These are phyloP conservation scores for Barnettozyma vustinii DNA, from an alignment of 805 yeast species.

Conservation along the genomic window DNA sequence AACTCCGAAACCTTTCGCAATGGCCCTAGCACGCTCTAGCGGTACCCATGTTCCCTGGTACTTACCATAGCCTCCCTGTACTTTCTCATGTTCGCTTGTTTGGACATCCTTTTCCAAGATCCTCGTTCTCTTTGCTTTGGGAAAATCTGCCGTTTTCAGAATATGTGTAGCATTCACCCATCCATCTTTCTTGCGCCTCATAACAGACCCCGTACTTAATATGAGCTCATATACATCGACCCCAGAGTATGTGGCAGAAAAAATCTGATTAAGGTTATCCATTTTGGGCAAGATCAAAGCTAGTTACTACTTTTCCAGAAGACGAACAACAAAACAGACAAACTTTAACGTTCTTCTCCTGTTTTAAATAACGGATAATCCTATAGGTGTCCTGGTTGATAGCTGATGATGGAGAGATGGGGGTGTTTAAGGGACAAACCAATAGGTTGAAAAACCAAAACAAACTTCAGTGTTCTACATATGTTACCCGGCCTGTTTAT, in stretches of 20 bases:
- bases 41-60: constrained; percentile 99
- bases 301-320: not conserved
- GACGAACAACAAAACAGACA: not conserved
- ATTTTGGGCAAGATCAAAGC: not conserved
- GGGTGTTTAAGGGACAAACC: not conserved
- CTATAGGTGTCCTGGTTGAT: not conserved
- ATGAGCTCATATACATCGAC: constrained; percentile 80
- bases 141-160: constrained; percentile 86
- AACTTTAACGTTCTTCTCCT: not conserved
- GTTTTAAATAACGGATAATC: not conserved
- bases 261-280: constrained; percentile 35
- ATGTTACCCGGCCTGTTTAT: not conserved
- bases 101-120: constrained; percentile 93
- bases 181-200: constrained; percentile 71
- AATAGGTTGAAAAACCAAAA: not conserved
- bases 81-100: constrained; percentile 81
- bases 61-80: constrained; percentile 96
- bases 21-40: constrained; percentile 59
- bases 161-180: constrained; percentile 96
- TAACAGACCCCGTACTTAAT: constrained; percentile 63
- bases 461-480: not conserved
- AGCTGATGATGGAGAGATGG: not conserved
- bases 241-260: constrained; percentile 74
- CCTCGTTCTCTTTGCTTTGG: constrained; percentile 90
- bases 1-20: constrained; percentile 64